Evolutionary conservation across 805 yeast species (phyloP).

Genomic region (Pichia rugopelliculosa): DNA sequence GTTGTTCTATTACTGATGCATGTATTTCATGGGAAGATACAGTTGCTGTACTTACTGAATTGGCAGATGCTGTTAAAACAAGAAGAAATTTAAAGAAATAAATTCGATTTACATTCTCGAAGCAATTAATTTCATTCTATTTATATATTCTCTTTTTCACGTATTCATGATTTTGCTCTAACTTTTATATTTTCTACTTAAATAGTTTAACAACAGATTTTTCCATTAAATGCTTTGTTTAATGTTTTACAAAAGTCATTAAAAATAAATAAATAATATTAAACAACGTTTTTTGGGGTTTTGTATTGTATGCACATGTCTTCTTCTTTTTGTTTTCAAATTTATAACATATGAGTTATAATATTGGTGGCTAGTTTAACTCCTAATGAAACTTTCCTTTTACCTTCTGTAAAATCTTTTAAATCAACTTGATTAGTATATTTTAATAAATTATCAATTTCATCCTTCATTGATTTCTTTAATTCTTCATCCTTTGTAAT

Average conservation of each 20-base stretch:
- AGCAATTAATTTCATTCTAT: background rate
- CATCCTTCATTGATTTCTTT: constrained; percentile 49
- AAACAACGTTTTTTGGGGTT: background rate
- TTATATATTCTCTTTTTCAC: background rate
- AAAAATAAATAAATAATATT: background rate
- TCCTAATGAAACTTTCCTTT: constrained; percentile 53
- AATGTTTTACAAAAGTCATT: no score
- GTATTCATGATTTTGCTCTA: background rate
- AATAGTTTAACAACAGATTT: background rate
- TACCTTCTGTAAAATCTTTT: constrained; percentile 55
- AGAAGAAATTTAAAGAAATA: constrained; percentile 51
- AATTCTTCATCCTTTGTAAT: constrained; percentile 61
- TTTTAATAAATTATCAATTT: constrained; percentile 51
- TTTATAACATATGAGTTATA: constrained; percentile 47
- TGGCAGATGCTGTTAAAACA: constrained; percentile 72
- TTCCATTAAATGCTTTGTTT: no score
- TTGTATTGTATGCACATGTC: background rate
- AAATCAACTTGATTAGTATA: constrained; percentile 47
- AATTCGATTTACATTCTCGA: background rate
- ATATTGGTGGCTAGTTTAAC: constrained; percentile 62
- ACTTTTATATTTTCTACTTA: background rate
- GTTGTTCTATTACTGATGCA: constrained; percentile 95
- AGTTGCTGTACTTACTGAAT: constrained; percentile 55
- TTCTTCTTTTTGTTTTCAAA: no score
- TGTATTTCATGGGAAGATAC: constrained; percentile 91